Percentiles rank a stretch among this genome's conserved stretches.
phyloP scores from a whole-genome alignment of 2,329 filamentous ascomycete genomes.

The Fusarium armeniacum region DNA sequence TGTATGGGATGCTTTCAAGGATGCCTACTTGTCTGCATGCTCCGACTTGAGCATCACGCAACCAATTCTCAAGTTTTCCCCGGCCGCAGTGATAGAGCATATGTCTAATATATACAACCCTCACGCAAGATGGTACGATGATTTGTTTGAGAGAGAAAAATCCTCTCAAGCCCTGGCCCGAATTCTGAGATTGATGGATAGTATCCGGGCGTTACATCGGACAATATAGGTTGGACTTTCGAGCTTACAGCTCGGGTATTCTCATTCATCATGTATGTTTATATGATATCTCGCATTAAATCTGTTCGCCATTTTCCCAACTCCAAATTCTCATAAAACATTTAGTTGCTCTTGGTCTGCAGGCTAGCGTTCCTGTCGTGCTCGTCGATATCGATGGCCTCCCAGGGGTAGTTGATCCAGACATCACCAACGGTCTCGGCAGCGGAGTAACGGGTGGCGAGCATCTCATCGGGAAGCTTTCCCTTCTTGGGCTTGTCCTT shows the following conservation, averaged over 20 bases:
- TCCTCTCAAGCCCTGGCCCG: too few species aligned
- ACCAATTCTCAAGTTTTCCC: not conserved
- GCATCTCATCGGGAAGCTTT: conserved; percentile 81
- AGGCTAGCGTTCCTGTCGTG: conserved; percentile 80
- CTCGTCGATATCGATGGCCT: conserved; percentile 93
- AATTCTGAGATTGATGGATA: too few species aligned
- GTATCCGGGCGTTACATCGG: too few species aligned
- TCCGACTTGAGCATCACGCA: rapidly evolving
- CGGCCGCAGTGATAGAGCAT: not conserved
- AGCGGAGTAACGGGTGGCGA: conserved; percentile 83
- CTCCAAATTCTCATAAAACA: conserved; percentile 38
- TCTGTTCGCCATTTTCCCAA: conserved; percentile 40
- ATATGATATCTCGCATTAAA: conserved; percentile 29
- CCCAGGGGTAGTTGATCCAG: conserved; percentile 99
- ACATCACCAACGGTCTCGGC: conserved; percentile 91
- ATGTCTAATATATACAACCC: too few species aligned
- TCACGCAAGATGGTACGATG: too few species aligned
- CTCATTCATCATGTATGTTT: conserved; percentile 30
- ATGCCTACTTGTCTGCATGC: not conserved
- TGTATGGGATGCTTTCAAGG: not conserved
- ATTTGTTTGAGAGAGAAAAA: too few species aligned
- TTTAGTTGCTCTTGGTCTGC: conserved; percentile 52
- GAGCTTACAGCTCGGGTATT: conserved; percentile 21
- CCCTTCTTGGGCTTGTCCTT: conserved; percentile 99
- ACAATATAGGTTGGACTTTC: not conserved